Base-by-base conservation (phyloP, 1,139 yeast genomes). In the Hemisphaericaspora xylofermentans region DNA sequence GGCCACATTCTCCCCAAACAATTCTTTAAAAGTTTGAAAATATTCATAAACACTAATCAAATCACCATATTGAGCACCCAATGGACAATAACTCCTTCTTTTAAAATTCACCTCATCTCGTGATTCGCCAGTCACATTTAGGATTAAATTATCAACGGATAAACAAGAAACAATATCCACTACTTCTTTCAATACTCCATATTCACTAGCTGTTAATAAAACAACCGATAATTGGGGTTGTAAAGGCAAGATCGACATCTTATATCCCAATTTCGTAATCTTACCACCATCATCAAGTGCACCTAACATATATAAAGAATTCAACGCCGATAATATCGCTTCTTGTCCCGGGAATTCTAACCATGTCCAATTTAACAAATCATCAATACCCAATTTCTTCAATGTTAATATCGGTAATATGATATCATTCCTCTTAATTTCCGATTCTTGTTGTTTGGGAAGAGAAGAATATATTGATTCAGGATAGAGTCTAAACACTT, bases 201-300 rank as follows among this genome's bases (percentile, higher is more conserved):
- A 60, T 37, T 78, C 80, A 45, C 74, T 66, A 0, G 96, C 96
- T 29, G 77, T 74, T 37, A 91, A 70, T 41, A 91, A 71, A 9
- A 89, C 97, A 0, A 88, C 89, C n/a, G 96, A 87, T 32, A 94
- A 71, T 54, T 88, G 94, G 0, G 98, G 98, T 13, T 91, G 84
- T 18, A 94, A 74, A 0, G 98, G 98, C 45, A 93, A 69, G 7
- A 88, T 74, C 0, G 95, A 89, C 95, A 93, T 89, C 54, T 86
- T 79, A 42, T 72, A 69, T 14, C 98, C 98, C 32, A 87, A 63
- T 1, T 71, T 61, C 0, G 98, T 93, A 45, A 93, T 82, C 25
- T 76, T 67, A 1, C 98, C 98, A 1, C 61, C 53, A 50, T 84
- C 87, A 57, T 87, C 80, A 39, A 93, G 68, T 0, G 98, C 98